Conservation (phyloP, 139 green algal species). For the Medakamo hakoo region DNA sequence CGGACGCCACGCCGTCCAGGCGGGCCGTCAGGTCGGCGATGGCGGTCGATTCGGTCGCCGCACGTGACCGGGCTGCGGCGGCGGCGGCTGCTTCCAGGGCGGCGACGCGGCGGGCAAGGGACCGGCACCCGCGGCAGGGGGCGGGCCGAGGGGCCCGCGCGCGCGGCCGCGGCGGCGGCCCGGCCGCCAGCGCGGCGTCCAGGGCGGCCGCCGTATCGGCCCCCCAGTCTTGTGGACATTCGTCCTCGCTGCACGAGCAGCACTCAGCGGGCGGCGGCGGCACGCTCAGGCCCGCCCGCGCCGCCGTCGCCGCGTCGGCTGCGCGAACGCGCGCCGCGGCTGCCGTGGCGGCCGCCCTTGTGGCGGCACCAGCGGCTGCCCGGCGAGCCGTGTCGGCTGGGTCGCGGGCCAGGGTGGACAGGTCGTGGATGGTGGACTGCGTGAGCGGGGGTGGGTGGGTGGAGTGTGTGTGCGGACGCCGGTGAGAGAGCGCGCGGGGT, state of each 20-base stretch:
- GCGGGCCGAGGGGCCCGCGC: too few species aligned
- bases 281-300: too few species aligned
- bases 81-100: background rate
- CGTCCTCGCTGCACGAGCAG: background rate
- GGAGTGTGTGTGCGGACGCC: background rate
- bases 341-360: too few species aligned
- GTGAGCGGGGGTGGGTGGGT: background rate
- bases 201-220: background rate
- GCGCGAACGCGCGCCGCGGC: background rate
- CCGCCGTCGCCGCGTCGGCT: too few species aligned
- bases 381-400: background rate
- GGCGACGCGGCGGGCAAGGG: background rate
- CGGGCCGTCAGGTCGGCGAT: background rate
- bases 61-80: background rate
- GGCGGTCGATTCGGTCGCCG: too few species aligned
- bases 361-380: background rate
- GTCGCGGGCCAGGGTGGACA: background rate
- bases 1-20: background rate
- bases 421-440: background rate
- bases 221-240: background rate
- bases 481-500: background rate
- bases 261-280: background rate
- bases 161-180: too few species aligned
- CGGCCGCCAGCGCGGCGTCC: too few species aligned
- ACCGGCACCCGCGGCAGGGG: too few species aligned